Conservation (phyloP, 2,329 filamentous ascomycete genomes). For the Fusarium coicis region DNA sequence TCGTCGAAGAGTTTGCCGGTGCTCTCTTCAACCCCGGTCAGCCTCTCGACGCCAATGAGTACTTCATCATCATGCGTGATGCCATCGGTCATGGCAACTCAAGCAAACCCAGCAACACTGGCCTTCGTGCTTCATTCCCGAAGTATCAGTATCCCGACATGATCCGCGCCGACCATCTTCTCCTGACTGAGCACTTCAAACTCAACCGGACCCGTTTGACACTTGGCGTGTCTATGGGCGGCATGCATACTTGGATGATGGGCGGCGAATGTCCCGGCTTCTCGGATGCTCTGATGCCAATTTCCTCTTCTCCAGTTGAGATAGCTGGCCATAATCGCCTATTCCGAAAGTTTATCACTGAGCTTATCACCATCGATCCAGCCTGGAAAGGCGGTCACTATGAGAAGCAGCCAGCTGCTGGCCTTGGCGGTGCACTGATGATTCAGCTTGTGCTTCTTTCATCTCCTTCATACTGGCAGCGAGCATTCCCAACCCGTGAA, state of each 20-base stretch:
- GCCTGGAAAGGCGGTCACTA: constrained; percentile 14
- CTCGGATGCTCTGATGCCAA: constrained; percentile 22
- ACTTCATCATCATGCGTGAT: constrained; percentile 30
- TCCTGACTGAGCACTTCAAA: constrained; percentile 11
- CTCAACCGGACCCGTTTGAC: constrained; percentile 3
- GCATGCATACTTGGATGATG: constrained; percentile 30
- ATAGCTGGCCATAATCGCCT: constrained; percentile 19
- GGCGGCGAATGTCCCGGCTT: neutral
- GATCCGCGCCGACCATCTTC: neutral
- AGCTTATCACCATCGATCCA: constrained; percentile 18
- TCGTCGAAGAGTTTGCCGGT: constrained; percentile 16
- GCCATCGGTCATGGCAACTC: constrained; percentile 26
- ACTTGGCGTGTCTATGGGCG: constrained; percentile 24
- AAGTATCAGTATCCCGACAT: constrained; percentile 26
- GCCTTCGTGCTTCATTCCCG: neutral
- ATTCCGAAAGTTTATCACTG: constrained; percentile 23
- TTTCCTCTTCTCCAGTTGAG: constrained; percentile 8
- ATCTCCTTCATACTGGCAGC: constrained; percentile 18
- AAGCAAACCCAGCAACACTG: constrained; percentile 21
- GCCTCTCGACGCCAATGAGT: neutral
- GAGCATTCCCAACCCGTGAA: neutral
- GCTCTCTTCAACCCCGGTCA: constrained; percentile 16
- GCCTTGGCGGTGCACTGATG: constrained; percentile 6
- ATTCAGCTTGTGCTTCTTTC: constrained; percentile 23
- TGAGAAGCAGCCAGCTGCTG: neutral